A percentile compares a stretch with the other conserved stretches of the same genome.
Evolutionary conservation across 2,329 filamentous ascomycete genomes (phyloP).

Genomic region (Diaporthe amygdali): DNA sequence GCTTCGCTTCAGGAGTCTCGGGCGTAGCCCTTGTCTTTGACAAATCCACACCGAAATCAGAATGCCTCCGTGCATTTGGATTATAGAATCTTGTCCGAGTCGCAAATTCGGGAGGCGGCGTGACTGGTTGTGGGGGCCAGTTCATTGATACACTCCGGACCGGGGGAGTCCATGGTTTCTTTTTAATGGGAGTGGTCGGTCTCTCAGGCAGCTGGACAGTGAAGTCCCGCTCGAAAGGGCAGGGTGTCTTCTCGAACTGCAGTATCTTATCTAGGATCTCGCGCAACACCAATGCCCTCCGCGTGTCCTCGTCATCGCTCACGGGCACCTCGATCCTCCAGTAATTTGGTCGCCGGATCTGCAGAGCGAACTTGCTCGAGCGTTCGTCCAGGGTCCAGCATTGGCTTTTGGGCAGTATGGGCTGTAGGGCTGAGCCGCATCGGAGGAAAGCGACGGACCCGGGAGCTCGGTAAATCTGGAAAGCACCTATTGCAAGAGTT

Average conservation of each 20-base stretch:
- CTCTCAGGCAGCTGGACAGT: conserved; percentile 75
- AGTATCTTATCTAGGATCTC: conserved; percentile 73
- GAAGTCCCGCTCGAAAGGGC: conserved; percentile 82
- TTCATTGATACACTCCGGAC: conserved; percentile 37
- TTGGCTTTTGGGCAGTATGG: conserved; percentile 87
- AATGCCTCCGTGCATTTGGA: conserved; percentile 20
- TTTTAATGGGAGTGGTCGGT: conserved; percentile 67
- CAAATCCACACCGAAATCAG: conserved; percentile 18
- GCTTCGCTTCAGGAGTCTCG: conserved; percentile 8
- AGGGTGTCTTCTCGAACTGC: conserved; percentile 86
- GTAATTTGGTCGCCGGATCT: conserved; percentile 82
- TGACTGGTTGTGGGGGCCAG: conserved; percentile 32
- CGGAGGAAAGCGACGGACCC: conserved; percentile 88
- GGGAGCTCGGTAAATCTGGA: conserved; percentile 85
- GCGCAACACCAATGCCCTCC: conserved; percentile 70
- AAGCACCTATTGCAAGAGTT: conserved; percentile 41
- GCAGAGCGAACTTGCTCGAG: conserved; percentile 82
- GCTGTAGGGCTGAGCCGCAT: conserved; percentile 81
- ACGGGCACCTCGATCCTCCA: conserved; percentile 88
- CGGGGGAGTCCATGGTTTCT: conserved; percentile 70
- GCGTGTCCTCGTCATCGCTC: conserved; percentile 65
- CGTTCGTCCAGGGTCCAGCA: conserved; percentile 91
- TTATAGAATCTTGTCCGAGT: conserved; percentile 26
- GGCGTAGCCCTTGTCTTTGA: conserved; percentile 7
- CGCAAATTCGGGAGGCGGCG: conserved; percentile 27